phyloP scores from a whole-genome alignment of 1,284 basidiomycete genomes.

The Boletus mariae region DNA sequence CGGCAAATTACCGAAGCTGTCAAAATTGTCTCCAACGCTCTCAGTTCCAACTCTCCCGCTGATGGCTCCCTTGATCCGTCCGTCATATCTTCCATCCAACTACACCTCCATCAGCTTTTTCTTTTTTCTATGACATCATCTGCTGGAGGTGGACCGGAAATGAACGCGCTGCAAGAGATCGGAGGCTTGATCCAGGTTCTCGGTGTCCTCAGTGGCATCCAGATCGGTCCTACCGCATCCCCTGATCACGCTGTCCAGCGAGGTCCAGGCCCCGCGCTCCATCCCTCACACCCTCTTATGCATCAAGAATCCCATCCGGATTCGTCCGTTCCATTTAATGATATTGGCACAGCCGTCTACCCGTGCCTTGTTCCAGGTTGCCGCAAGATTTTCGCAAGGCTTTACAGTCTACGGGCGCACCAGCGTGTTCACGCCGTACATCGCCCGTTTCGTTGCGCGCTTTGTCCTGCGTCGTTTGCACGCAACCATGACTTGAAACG shows the following conservation, averaged over 20 bases:
- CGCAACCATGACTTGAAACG: conserved; percentile 75
- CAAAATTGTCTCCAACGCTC: conserved; percentile 46
- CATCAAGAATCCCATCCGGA: conserved; percentile 26
- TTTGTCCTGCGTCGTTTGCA: conserved; percentile 68
- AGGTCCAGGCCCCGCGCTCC: conserved; percentile 17
- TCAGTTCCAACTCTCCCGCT: conserved; percentile 36
- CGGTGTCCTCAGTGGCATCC: conserved; percentile 69
- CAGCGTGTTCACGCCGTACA: conserved; percentile 59
- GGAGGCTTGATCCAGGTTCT: conserved; percentile 73
- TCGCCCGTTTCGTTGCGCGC: conserved; percentile 58
- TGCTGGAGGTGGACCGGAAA: conserved; percentile 47
- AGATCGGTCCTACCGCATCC: conserved; percentile 51
- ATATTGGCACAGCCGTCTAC: conserved; percentile 70
- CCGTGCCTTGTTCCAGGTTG: conserved; percentile 63
- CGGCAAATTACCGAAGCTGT: conserved; percentile 55
- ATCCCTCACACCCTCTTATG: conserved; percentile 33
- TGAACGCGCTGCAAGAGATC: conserved; percentile 63
- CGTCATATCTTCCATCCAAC: conserved; percentile 60
- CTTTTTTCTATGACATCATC: conserved; percentile 69
- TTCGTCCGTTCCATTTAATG: conserved; percentile 34
- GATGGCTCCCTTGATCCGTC: conserved; percentile 48
- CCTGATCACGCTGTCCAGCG: conserved; percentile 13
- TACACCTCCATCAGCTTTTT: conserved; percentile 68
- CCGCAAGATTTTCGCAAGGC: conserved; percentile 59
- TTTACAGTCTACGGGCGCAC: conserved; percentile 65